Evolutionary conservation across 441 rosid genomes (phyloP), one percentile per base, ranked within the genome.

Genomic region (Cnidoscolus chayamansa): DNA sequence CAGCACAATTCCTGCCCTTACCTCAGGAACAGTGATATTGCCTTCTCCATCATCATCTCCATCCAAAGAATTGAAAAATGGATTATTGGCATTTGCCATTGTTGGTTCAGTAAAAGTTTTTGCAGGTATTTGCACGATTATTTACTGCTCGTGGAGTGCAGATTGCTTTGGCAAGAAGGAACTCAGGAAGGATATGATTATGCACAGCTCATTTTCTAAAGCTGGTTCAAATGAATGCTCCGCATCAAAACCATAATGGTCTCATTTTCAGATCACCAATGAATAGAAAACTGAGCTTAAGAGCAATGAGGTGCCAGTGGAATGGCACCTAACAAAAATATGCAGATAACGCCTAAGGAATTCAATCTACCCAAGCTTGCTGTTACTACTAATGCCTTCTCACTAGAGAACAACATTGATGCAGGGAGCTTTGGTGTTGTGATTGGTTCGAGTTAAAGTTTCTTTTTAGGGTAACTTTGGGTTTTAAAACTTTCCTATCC

Each of bases 241-340:
- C 8, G 76, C 86, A 10, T 89, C 90, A 2, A 0, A 85, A 81
- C 59, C 79, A 77, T 32, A 80, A 89, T 57, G 79, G 86, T 47
- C 84, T 77, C 11, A 77, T 79, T 6, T 88, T 88, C 1, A 78
- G 85, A 32, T 87, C 93, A 0, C 73, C 80, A 2, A 84, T 91
- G 0, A 77, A 87, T 7, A 79, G 89, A 78, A 87, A 94, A 2
- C 98, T 88, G 81, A 72, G 89, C 54, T 90, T 97, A 16, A 71
- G 88, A 54, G 75, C 81, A 53, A 86, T 88, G 89, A 84, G 83
- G 72, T 87, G 88, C 17, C 86, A 94, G 68, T 82, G 96, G 81
- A 88, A 91, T 61, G 93, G 97, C 30, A 89, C 96, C 0, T 88
- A 90, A n/a, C 86, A 90, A 1, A 94, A 90, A 75, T 90, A 84